Evolutionary conservation across 768 basidiomycete species (phyloP).

Genomic region (Macrolepiota fuliginosa): DNA sequence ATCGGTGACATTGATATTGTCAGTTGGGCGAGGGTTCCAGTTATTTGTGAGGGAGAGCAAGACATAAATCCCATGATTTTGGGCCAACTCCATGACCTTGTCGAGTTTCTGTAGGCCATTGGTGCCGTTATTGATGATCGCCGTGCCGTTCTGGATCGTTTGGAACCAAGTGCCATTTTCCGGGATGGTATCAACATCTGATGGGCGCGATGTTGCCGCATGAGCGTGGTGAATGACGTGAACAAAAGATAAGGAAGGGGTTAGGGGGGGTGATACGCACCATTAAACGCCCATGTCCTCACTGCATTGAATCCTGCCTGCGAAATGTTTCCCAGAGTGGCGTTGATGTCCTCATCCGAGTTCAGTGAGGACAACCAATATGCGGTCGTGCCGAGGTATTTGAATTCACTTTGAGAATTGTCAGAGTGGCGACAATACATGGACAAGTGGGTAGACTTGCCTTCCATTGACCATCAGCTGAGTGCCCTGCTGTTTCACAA

Average conservation of each 20-base stretch:
- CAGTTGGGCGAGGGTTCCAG: constrained; percentile 46
- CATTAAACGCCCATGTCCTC: constrained; percentile 74
- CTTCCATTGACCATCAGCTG: constrained; percentile 56
- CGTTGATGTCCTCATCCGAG: constrained; percentile 50
- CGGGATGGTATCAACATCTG: constrained; percentile 54
- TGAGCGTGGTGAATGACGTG: not conserved
- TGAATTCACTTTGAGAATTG: constrained; percentile 21
- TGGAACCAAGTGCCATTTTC: constrained; percentile 65
- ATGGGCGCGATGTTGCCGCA: not conserved
- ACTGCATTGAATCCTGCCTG: constrained; percentile 56
- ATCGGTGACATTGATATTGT: constrained; percentile 22
- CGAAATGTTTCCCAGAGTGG: constrained; percentile 57
- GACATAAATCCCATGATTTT: constrained; percentile 51
- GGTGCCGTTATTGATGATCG: constrained; percentile 54
- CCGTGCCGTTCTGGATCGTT: constrained; percentile 50
- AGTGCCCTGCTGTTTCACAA: constrained; percentile 42
- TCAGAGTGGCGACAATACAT: constrained; percentile 3
- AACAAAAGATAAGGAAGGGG: constrained; percentile 1
- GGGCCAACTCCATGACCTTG: constrained; percentile 50
- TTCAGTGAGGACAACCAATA: constrained; percentile 67
- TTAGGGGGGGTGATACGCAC: constrained; percentile 25
- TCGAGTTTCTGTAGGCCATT: constrained; percentile 66
- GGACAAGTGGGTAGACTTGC: constrained; percentile 25
- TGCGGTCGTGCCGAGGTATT: constrained; percentile 50
- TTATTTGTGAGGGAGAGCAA: constrained; percentile 61